A percentile compares a stretch with the other conserved stretches of the same genome.
phyloP scores from a whole-genome alignment of 768 basidiomycete species.

The Podaxis rugospora region DNA sequence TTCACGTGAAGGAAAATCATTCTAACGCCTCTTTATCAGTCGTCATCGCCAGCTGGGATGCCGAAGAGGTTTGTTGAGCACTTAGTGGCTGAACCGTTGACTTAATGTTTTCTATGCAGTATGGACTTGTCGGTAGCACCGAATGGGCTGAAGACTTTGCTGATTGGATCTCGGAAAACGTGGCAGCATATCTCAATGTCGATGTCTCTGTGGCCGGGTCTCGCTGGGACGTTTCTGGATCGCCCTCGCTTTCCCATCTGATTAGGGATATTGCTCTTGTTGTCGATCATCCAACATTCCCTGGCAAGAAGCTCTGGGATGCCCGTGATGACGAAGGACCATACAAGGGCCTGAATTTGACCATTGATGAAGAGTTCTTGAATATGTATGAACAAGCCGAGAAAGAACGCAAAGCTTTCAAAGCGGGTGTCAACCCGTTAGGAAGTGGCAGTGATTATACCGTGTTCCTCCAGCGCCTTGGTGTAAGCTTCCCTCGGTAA shows the following conservation, averaged over 20 bases:
- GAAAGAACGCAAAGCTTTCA: constrained; percentile 24
- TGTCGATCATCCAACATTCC: constrained; percentile 67
- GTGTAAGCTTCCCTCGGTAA: constrained; percentile 23
- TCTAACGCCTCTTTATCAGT: constrained; percentile 27
- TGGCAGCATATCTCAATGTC: constrained; percentile 85
- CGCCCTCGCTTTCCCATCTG: constrained; percentile 81
- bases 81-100: neutral
- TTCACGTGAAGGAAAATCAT: neutral
- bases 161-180: constrained; percentile 73
- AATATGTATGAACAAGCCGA: constrained; percentile 34
- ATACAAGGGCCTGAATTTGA: constrained; percentile 30
- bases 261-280: constrained; percentile 63
- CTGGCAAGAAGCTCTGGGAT: constrained; percentile 73
- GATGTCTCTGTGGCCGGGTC: constrained; percentile 66
- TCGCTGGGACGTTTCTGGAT: constrained; percentile 51
- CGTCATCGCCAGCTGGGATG: constrained; percentile 73
- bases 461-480: constrained; percentile 78
- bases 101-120: constrained; percentile 23
- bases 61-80: constrained; percentile 60
- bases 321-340: constrained; percentile 60
- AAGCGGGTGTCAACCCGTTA: constrained; percentile 51
- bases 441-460: constrained; percentile 92
- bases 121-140: constrained; percentile 78
- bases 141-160: constrained; percentile 95
- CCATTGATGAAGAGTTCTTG: constrained; percentile 39